Evolutionary conservation across 192 early-diverging fungal species (phyloP).

Genomic region (Geranomyces variabilis): DNA sequence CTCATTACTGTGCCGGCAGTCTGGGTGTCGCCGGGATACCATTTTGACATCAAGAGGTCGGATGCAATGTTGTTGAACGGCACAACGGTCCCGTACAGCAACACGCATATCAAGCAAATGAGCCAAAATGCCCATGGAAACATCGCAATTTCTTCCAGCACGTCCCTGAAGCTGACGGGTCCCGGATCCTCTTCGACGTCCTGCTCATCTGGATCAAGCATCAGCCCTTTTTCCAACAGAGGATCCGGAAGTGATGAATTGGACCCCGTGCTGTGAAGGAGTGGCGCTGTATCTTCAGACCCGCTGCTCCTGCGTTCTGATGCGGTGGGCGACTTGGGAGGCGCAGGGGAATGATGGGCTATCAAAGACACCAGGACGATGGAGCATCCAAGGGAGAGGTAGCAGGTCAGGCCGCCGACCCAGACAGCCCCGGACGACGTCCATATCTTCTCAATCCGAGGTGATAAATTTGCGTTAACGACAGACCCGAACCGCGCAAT

Average conservation of each 20-base stretch:
- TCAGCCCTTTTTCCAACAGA: constrained; percentile 10
- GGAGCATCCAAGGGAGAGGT: constrained; percentile 47
- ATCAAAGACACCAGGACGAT: constrained; percentile 43
- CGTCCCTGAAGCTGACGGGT: background rate
- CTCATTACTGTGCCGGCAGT: constrained; percentile 60
- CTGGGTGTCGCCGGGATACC: constrained; percentile 55
- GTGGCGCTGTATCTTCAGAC: constrained; percentile 13
- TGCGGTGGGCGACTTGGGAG: background rate
- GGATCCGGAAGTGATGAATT: constrained; percentile 11
- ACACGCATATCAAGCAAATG: constrained; percentile 55
- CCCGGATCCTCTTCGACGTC: background rate
- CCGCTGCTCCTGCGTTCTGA: background rate
- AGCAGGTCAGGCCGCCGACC: constrained; percentile 51
- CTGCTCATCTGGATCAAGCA: background rate
- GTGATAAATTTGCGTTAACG: constrained; percentile 55
- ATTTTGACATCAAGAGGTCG: constrained; percentile 62
- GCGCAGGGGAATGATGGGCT: constrained; percentile 28
- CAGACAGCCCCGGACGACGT: constrained; percentile 47
- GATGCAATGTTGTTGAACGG: constrained; percentile 60
- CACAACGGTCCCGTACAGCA: constrained; percentile 59
- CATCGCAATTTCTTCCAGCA: constrained; percentile 16
- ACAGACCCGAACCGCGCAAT: constrained; percentile 58
- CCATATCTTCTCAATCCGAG: constrained; percentile 45
- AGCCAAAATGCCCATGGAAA: constrained; percentile 58
- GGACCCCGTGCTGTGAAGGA: background rate